Evolutionary conservation across 495 filamentous ascomycete genomes (phyloP).

Genomic region (Hypoxylon rickii): DNA sequence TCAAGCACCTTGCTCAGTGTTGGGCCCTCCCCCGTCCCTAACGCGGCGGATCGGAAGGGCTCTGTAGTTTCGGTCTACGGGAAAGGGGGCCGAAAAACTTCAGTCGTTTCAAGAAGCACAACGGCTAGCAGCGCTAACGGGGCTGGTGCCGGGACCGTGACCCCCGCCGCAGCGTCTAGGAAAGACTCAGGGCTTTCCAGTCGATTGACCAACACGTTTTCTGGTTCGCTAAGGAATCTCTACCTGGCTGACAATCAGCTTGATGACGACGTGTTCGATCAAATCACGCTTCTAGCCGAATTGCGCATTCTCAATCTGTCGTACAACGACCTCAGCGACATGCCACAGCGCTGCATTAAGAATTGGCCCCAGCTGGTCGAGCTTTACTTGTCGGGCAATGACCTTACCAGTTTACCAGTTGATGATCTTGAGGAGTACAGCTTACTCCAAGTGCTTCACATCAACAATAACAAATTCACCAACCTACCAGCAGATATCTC

Average conservation of each 20-base stretch:
- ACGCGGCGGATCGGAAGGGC: constrained; percentile 67
- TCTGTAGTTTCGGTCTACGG: constrained; percentile 82
- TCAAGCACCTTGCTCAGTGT: constrained; percentile 76
- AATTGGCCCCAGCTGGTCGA: constrained; percentile 88
- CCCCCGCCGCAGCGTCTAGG: constrained; percentile 58
- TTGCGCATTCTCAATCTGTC: constrained; percentile 90
- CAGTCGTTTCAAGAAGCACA: constrained; percentile 71
- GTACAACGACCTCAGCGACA: constrained; percentile 91
- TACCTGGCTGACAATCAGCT: constrained; percentile 93
- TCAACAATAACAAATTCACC: constrained; percentile 98
- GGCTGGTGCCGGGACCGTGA: constrained; percentile 42
- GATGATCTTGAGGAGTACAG: constrained; percentile 92
- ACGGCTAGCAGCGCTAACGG: constrained; percentile 48
- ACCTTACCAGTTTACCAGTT: constrained; percentile 85
- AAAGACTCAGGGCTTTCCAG: constrained; percentile 88
- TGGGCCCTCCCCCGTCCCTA: constrained; percentile 68
- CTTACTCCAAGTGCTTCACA: constrained; percentile 84
- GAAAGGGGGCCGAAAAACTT: constrained; percentile 78
- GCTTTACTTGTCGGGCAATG: constrained; percentile 94
- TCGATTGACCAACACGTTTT: constrained; percentile 80
- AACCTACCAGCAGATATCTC: constrained; percentile 94
- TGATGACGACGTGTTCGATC: constrained; percentile 91
- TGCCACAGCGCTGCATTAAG: constrained; percentile 84
- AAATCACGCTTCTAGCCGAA: constrained; percentile 80
- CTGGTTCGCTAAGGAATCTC: constrained; percentile 77